Conservation (phyloP, 139 green algal species). For the Coccomyxa sp. region DNA sequence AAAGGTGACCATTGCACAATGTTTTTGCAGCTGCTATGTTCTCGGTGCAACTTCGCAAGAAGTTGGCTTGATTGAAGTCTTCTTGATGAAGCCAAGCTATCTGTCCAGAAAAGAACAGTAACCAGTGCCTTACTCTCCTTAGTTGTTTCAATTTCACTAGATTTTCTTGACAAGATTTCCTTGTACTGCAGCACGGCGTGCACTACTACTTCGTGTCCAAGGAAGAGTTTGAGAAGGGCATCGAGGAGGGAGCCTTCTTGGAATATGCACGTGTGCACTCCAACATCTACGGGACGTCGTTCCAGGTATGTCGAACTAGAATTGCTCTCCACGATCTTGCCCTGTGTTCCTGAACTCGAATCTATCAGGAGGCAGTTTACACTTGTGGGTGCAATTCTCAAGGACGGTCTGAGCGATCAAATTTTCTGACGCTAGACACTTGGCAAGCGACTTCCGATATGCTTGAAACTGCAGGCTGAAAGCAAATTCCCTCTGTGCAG, state of each 20-base stretch:
- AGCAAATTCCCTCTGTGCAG: not conserved
- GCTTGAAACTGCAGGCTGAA: too few relatives aligned
- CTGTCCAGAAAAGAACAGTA: not conserved
- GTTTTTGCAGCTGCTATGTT: not conserved
- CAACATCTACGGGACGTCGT: constrained; percentile 82
- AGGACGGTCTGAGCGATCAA: too few relatives aligned
- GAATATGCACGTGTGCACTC: constrained; percentile 83
- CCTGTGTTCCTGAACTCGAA: too few relatives aligned
- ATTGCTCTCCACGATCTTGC: too few relatives aligned
- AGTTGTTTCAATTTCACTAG: not conserved
- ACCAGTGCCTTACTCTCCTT: too few relatives aligned
- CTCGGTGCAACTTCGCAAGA: too few relatives aligned
- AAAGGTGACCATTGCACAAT: constrained; percentile 20
- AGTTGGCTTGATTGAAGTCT: not conserved
- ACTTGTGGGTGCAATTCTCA: too few relatives aligned
- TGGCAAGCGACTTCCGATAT: too few relatives aligned
- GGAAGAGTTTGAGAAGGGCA: constrained; percentile 65
- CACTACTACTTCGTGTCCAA: constrained; percentile 79
- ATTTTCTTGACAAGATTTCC: not conserved
- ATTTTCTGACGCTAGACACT: too few relatives aligned
- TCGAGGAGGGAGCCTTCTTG: constrained; percentile 68
- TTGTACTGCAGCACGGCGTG: constrained; percentile 49
- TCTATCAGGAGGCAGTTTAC: too few relatives aligned
- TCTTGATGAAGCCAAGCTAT: not conserved
- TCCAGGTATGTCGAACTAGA: constrained; percentile 12